Evolutionary conservation across 139 green algal genomes (phyloP).

Genomic region (Raphidocelis subcapitata): DNA sequence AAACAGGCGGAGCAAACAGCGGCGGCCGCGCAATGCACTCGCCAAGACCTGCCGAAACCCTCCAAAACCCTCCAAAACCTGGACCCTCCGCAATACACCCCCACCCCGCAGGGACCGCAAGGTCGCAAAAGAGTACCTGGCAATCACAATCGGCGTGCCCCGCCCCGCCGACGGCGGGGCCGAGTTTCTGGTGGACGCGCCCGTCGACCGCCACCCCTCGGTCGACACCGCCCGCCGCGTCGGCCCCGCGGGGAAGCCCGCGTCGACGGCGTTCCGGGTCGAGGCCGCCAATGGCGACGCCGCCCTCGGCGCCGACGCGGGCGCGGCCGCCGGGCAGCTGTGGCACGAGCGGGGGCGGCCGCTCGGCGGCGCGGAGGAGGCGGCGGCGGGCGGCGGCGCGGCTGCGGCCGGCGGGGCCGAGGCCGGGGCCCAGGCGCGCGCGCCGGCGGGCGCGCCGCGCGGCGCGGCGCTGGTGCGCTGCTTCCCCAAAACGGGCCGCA

Average conservation of each 20-base stretch:
- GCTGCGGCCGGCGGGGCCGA: neutral
- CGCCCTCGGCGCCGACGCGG: conserved; percentile 11
- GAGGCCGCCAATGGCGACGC: conserved; percentile 31
- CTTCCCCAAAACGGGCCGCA: conserved; percentile 59
- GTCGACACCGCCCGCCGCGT: conserved; percentile 15
- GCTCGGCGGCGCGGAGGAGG: neutral
- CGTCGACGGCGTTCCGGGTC: conserved; percentile 58
- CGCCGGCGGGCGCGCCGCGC: neutral
- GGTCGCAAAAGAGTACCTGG: conserved; percentile 76
- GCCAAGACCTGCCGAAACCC: no score
- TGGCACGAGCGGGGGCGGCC: conserved; percentile 10
- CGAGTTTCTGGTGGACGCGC: conserved; percentile 52
- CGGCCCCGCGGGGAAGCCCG: conserved; percentile 41
- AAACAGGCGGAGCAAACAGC: no score
- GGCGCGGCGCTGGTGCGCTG: conserved; percentile 49
- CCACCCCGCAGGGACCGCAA: conserved; percentile 39
- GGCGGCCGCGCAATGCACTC: no score
- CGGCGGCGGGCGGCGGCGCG: neutral
- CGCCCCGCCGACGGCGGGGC: neutral
- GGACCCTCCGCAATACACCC: no score
- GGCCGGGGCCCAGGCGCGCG: neutral
- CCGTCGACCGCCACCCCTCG: conserved; percentile 56
- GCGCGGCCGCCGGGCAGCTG: conserved; percentile 1
- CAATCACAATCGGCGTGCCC: conserved; percentile 56
- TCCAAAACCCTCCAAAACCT: no score